phyloP scores from a whole-genome alignment of 108 stramenopile species.

The Thalassiosira profunda region DNA sequence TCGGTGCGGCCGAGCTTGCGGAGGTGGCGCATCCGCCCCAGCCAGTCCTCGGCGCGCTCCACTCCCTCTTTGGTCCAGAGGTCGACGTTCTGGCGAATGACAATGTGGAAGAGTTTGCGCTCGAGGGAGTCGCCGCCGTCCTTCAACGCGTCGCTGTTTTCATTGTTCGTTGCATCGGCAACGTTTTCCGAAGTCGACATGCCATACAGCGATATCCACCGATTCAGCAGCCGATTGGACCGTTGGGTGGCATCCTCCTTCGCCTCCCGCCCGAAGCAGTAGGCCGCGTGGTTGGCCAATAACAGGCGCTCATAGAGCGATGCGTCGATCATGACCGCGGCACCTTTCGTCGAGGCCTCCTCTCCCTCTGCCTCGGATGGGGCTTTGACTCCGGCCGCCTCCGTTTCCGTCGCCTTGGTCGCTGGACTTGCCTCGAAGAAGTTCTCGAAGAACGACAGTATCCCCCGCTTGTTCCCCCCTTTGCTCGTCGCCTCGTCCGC shows the following conservation, averaged over 20 bases:
- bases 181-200: background rate
- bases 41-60: conserved; percentile 29
- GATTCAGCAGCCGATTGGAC: conserved; percentile 35
- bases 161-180: background rate
- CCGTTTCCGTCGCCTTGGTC: conserved; percentile 6
- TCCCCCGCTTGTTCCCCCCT: background rate
- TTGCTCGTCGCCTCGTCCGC: background rate
- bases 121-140: conserved; percentile 5
- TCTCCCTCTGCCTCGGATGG: background rate
- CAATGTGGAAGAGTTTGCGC: conserved; percentile 36
- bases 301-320: conserved; percentile 28
- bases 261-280: conserved; percentile 19
- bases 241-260: conserved; percentile 12
- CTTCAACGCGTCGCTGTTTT: background rate
- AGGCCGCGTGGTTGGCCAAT: conserved; percentile 29
- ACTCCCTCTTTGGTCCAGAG: conserved; percentile 15
- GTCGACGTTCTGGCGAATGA: conserved; percentile 39
- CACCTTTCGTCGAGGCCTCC: background rate
- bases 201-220: conserved; percentile 41
- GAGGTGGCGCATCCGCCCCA: conserved; percentile 27
- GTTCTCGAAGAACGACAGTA: conserved; percentile 24
- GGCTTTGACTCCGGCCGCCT: conserved; percentile 5
- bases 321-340: conserved; percentile 4
- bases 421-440: conserved; percentile 7
- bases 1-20: conserved; percentile 2